Base-by-base conservation (phyloP, 768 basidiomycete species). In the Russula griseocarnosa region DNA sequence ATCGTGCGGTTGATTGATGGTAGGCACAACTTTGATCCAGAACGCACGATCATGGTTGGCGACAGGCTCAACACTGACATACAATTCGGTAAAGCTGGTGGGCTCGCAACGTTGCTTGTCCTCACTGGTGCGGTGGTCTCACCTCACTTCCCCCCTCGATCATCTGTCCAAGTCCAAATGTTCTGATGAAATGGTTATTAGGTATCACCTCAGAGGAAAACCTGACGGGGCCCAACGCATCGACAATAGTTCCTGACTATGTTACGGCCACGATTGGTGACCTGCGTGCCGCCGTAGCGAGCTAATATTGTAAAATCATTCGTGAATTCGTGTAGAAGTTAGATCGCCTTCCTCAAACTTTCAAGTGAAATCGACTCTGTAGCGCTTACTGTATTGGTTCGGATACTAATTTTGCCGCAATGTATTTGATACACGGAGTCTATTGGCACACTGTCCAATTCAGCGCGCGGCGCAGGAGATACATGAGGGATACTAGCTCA, bases 51-150 rank as follows among this genome's bases (percentile, higher is more conserved):
- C 73, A 98, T 99, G 93, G 81, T 98, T 51, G 96, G 96, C 47
- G 96, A 99, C 76, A 84, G 96, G 65, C 81, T 99, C 68, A 89
- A 92, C 73, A 98, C 97, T 6, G 96, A 99, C 75, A 98, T 99
- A 69, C 76, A 90, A 57, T 99, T 98, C 71, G 97, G 96, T 55
- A 82, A 91, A 72, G 83, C 83, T 52, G 92, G 93, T 47, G 92
- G 92, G 30, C 80, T 97, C 24, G 74, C 88, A 20, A 98, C 96
- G 0, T 79, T 98, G 61, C 85, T 98, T 47, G 96, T 98, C 61
- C 77, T 98, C 69, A 94, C 92, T n/a, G 94, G 94, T 90, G 72
- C 67, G 75, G 69, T 32, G 28, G 26, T 55, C 18, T 54, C 26
- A 32, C 58, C 20, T 51, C 60, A 47, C 46, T 22, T 24, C n/a